Base-by-base conservation (phyloP, 2,329 filamentous ascomycete species). In the Ceratocystis colombiana region DNA sequence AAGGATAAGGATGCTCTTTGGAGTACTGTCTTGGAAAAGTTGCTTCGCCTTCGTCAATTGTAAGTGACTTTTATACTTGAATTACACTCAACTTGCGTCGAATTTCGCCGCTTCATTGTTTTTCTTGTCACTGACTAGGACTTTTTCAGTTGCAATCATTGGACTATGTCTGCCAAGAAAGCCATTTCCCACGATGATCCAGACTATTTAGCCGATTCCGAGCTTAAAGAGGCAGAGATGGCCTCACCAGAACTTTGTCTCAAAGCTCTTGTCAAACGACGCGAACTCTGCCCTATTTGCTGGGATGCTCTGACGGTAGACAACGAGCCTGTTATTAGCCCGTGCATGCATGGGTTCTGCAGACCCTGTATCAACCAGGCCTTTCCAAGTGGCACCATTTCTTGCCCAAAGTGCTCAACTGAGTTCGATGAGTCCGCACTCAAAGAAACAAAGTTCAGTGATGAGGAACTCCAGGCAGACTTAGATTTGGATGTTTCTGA, bases 261-360 rank as follows among this genome's bases (percentile, higher is more conserved):
- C 2, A 65, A 65, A 48, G 28, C 17, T 10, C 48, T 65, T 15
- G 63, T 68, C 44, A 55, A 45, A 69, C 87, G 80, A 59, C 88
- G 89, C 68, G 91, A 96, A 71, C 87, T 92, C 68, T 96, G 92
- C 71, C 80, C 89, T 0, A 83, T 96, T 64, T 96, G 92, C 74
- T 82, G 92, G 41, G 90, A 95, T 37, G 77, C 79, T 0, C 79
- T 93, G 2, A 64, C 48, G 17, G 28, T 64, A n/a, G 45, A 64
- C n/a, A 83, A 84, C 30, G 78, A 83, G 2, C 89, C 91, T 0
- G 84, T 94, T 64, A 95, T 96, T 71, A 96, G 90, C 0, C 83
- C 86, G 61, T 96, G 91, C 75, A 89, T 88, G 30, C 91, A 96
- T 73, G 79, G 85, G 1, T 96, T 91, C 74, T 91, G 90, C 70